Evolutionary conservation across 1,284 basidiomycete genomes (phyloP).

Genomic region (Ceraceosorus bombacis): DNA sequence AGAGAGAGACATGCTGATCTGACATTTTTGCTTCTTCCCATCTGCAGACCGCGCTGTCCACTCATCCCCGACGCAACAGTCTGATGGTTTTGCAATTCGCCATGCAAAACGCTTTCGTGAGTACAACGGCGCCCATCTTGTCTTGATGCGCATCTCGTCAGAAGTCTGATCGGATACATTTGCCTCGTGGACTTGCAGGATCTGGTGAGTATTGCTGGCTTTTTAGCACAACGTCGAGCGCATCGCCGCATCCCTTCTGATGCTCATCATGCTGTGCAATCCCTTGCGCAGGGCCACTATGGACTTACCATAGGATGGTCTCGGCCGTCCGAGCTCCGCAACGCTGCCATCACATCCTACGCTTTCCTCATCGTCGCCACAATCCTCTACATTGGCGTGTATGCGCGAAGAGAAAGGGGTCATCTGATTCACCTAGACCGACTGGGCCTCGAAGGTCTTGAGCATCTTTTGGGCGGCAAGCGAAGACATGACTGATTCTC

Average conservation of each 20-base stretch:
- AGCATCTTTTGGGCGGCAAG: no score
- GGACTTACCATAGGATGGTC: conserved; percentile 32
- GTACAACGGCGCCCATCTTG: no score
- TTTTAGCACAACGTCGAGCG: no score
- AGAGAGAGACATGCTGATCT: no score
- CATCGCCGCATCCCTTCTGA: background rate
- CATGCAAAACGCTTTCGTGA: conserved; percentile 19
- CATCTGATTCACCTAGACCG: conserved; percentile 34
- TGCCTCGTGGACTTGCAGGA: conserved; percentile 1
- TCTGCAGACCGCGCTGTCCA: conserved; percentile 13
- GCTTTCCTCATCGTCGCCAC: conserved; percentile 27
- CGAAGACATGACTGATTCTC: no score
- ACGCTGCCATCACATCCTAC: conserved; percentile 27
- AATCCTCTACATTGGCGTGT: conserved; percentile 28
- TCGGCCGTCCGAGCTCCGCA: conserved; percentile 28
- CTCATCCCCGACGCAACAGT: conserved; percentile 24
- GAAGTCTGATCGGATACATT: background rate
- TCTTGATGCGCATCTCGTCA: no score
- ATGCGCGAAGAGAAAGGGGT: conserved; percentile 31
- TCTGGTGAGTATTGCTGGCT: no score
- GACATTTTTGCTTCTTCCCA: no score
- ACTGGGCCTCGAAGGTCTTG: background rate
- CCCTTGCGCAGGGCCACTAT: conserved; percentile 25
- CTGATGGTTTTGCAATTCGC: conserved; percentile 32
- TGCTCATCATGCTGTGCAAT: conserved; percentile 8